Evolutionary conservation across 306 rosid species (phyloP).

Genomic region (Quercus bicolor): DNA sequence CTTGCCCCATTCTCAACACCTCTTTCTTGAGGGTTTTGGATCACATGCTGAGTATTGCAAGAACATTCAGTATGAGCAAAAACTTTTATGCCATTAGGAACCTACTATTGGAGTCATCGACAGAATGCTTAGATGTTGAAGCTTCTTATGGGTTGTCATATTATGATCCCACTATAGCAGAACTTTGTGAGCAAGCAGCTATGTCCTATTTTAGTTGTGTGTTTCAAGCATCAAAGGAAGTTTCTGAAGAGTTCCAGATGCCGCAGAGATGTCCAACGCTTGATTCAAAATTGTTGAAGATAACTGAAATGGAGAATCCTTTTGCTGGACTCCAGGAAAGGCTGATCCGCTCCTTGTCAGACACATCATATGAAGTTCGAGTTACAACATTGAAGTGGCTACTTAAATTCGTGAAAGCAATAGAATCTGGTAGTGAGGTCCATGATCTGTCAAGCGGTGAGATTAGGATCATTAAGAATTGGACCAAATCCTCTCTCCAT

Average conservation of each 20-base stretch:
- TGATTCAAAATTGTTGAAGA: slow-evolving; percentile 34
- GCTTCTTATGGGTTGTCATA: slow-evolving; percentile 34
- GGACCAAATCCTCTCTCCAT: slow-evolving; percentile 67
- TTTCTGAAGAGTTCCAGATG: slow-evolving; percentile 31
- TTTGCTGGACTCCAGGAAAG: slow-evolving; percentile 61
- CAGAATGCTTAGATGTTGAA: slow-evolving; percentile 68
- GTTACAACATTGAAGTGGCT: slow-evolving; percentile 91
- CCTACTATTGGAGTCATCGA: slow-evolving; percentile 66
- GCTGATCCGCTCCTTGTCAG: slow-evolving; percentile 67
- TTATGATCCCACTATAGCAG: slow-evolving; percentile 79
- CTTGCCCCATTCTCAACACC: slow-evolving; percentile 72
- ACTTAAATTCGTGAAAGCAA: slow-evolving; percentile 63
- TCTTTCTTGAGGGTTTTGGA: slow-evolving; percentile 66
- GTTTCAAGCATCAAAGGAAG: slow-evolving; percentile 60
- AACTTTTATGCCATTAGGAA: slow-evolving; percentile 40
- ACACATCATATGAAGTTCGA: slow-evolving; percentile 81
- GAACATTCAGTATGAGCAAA: slow-evolving; percentile 41
- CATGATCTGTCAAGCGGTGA: slow-evolving; percentile 41
- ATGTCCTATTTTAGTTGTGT: slow-evolving; percentile 78
- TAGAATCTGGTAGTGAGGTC: slow-evolving; percentile 41
- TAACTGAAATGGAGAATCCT: slow-evolving; percentile 37
- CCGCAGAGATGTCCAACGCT: slow-evolving; percentile 36
- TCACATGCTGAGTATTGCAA: slow-evolving; percentile 76
- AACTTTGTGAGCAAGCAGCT: slow-evolving; percentile 84
- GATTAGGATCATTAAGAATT: slow-evolving; percentile 43